Evolutionary conservation across 805 yeast species (phyloP), one percentile per base, ranked within the genome.

Genomic region (Spathaspora passalidarum): DNA sequence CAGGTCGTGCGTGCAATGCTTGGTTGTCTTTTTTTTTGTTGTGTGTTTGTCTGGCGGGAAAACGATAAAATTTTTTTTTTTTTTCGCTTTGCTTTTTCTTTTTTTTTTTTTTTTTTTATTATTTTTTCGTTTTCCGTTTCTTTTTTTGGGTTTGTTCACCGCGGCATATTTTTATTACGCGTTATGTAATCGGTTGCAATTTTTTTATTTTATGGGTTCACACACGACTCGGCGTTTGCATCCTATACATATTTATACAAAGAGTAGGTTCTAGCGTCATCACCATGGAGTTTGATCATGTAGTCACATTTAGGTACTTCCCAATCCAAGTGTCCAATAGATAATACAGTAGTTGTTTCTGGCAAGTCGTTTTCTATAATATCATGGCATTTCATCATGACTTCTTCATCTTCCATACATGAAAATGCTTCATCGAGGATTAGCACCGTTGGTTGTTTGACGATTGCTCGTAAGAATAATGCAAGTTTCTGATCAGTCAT

Each of bases 391-490:
- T 55, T 49, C 7, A 49, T 40, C 59, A 71, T 59, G 32, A 70
- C 45, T 37, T 51, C 56, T 18, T 73, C 78, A 44, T 81, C 83
- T 34, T 85, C 87, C 94, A 92, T 88, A 13, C 90, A 95, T 18
- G 96, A 87, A 48, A 92, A 80, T 0, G 98, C 96, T 68, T 92
- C 99, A 63, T 92, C 99, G 2, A 92, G 69, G 40, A 92, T 84
- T 43, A 92, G 69, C 1, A 92, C 67, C 41, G 80, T 78, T 0
- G 99, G 99, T 50, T 79, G 70, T 61, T 87, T 88, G 36, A 88
- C 74, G 14, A 92, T 58, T 2, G 96, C 85, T 46, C 99, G 72
- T 19, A 90, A 65, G 54, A 94, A 83, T 20, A 92, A 68, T 0
- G 81, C 80, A 10, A 88, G 63, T 58, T 92, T 92, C 63, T 92